Evolutionary conservation across 2,329 filamentous ascomycete species (phyloP).

Genomic region (Arthrobotrys entomopaga): DNA sequence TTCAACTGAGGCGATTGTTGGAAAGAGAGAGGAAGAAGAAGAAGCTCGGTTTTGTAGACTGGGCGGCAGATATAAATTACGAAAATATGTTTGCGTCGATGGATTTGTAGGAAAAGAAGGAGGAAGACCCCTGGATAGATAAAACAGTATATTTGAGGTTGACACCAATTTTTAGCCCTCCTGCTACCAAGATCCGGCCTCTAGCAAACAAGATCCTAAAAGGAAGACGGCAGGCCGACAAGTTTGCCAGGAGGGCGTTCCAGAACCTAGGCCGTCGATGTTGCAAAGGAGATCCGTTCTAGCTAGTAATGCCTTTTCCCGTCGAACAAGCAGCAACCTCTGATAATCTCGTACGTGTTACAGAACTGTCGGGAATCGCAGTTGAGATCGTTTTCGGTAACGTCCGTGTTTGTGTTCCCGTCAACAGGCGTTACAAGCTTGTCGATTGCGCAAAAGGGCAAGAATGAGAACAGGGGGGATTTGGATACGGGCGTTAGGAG

Average conservation of each 20-base stretch:
- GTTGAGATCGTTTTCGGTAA: constrained; percentile 54
- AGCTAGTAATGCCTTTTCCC: constrained; percentile 46
- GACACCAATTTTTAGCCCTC: constrained; percentile 22
- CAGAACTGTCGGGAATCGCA: constrained; percentile 54
- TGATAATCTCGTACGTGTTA: constrained; percentile 52
- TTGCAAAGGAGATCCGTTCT: constrained; percentile 31
- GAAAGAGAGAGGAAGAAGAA: not conserved
- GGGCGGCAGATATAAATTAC: not conserved
- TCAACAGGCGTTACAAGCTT: constrained; percentile 51
- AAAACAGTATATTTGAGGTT: constrained; percentile 40
- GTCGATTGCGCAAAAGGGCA: constrained; percentile 53
- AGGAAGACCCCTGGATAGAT: constrained; percentile 29
- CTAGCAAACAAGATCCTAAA: constrained; percentile 32
- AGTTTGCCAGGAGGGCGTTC: constrained; percentile 44
- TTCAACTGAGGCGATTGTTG: not conserved
- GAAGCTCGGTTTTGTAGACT: not conserved
- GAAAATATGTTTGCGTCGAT: constrained; percentile 12
- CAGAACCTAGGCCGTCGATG: constrained; percentile 48
- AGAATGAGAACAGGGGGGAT: constrained; percentile 23
- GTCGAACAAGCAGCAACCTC: constrained; percentile 43
- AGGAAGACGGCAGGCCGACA: constrained; percentile 22
- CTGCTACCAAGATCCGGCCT: constrained; percentile 25
- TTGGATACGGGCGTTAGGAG: constrained; percentile 21
- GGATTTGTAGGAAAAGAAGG: constrained; percentile 37
- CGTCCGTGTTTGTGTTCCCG: constrained; percentile 55